Base-by-base conservation (phyloP, 495 filamentous ascomycete genomes). In the Penicillium macrosclerotiorum region DNA sequence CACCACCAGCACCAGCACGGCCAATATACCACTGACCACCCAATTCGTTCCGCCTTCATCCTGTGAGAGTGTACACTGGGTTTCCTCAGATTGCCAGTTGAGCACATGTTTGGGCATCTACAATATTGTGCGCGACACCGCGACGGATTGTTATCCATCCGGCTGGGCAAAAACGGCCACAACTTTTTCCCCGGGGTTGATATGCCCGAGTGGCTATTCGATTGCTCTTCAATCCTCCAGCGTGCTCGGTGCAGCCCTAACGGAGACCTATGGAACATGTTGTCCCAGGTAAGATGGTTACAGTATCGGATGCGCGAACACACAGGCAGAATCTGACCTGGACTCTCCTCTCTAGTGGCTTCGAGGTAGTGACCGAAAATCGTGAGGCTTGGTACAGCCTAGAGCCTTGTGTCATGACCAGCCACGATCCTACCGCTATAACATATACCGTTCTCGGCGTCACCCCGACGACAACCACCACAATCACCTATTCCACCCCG, bases 241-340 rank as follows among this genome's bases (percentile, higher is more conserved):
- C 24, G 37, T 39, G 37, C 20, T 1, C 18, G 24, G 20, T 12
- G 14, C 16, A 8, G n/a, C n/a, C n/a, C n/a, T 39, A 6, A 39
- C 37, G 3, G 37, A 39, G 37, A 39, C 37, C n/a, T 23, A 39
- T 11, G 37, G 20, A 13, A 39, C n/a, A 26, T 39, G 37, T 23
- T 39, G 37, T 39, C 37, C 37, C 4, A 8, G 12, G 37, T 39
- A 39, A 14, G 24, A 8, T 6, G n/a, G n/a, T n/a, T n/a, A 11
- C 37, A 4, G 4, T 23, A 11, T 1, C 22, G 4, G 11, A 39
- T 20, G 14, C 13, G 5, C n/a, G 17, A 22, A 22, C 5, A 20
- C n/a, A 11, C 5, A 20, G 14, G 17, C 14, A 12, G 1, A 36
- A 19, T 8, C 33, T 19, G 22, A 36, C 5, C 8, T 6, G 17